Conservation (phyloP, 768 basidiomycete genomes). For the Russula brevipes region DNA sequence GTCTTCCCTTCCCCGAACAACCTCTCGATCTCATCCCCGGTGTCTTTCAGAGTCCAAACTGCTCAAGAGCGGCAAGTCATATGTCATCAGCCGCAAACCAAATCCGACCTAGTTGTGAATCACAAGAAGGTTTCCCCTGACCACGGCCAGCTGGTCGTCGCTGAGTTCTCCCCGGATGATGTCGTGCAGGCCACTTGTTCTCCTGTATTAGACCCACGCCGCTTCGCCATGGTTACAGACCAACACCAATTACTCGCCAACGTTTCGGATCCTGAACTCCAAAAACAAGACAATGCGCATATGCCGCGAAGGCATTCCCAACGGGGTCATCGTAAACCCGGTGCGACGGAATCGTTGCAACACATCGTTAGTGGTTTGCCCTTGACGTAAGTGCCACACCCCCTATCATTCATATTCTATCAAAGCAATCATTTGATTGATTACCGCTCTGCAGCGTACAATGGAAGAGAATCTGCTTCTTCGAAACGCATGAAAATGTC, state of each 20-base stretch:
- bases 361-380: conserved; percentile 41
- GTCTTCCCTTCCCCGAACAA: neutral
- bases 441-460: conserved; percentile 23
- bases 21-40: neutral
- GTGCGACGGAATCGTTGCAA: conserved; percentile 40
- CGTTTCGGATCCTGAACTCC: conserved; percentile 43
- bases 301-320: conserved; percentile 33
- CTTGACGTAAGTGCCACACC: conserved; percentile 41
- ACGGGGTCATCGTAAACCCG: conserved; percentile 36
- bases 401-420: neutral
- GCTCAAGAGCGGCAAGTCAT: conserved; percentile 53
- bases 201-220: neutral
- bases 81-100: conserved; percentile 52
- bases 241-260: conserved; percentile 46
- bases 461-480: conserved; percentile 29
- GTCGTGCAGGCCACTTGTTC: conserved; percentile 39
- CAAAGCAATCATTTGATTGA: conserved; percentile 13
- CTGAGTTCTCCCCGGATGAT: conserved; percentile 45
- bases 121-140: conserved; percentile 61
- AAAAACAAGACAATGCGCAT: no score
- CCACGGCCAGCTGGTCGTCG: conserved; percentile 56
- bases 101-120: conserved; percentile 45
- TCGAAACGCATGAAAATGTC: conserved; percentile 28
- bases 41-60: conserved; percentile 45
- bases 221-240: conserved; percentile 34